These are phyloP conservation scores for Clarireedia hainanense DNA, from an alignment of 2,329 filamentous ascomycete species.

Conservation along the genomic window DNA sequence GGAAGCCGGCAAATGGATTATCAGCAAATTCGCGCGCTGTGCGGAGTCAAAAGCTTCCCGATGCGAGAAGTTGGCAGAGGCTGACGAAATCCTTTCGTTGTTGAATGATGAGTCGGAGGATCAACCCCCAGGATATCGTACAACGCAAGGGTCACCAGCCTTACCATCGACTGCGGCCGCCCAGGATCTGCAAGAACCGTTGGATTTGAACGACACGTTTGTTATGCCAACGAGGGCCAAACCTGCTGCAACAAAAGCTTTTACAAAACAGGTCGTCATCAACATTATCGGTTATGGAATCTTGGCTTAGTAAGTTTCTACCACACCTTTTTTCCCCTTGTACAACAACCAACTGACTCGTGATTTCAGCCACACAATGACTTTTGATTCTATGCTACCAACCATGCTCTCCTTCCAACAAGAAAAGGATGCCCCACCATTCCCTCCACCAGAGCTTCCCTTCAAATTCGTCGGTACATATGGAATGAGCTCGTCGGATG, in stretches of 20 bases:
- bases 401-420: slow-evolving; percentile 57
- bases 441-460: slow-evolving; percentile 53
- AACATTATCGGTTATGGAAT: slow-evolving; percentile 89
- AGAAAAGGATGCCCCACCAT: slow-evolving; percentile 26
- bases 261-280: slow-evolving; percentile 76
- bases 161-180: slow-evolving; percentile 32
- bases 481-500: slow-evolving; percentile 70
- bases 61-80: slow-evolving; percentile 32
- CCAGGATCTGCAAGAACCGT: slow-evolving; percentile 31
- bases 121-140: slow-evolving; percentile 61
- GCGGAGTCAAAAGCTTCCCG: slow-evolving; percentile 27
- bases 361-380: slow-evolving; percentile 77
- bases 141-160: slow-evolving; percentile 47
- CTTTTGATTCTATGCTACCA: slow-evolving; percentile 87
- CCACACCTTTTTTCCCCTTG: slow-evolving; percentile 5
- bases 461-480: slow-evolving; percentile 89
- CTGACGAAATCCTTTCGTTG: slow-evolving; percentile 45
- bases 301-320: slow-evolving; percentile 74
- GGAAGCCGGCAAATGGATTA: slow-evolving; percentile 67
- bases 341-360: slow-evolving; percentile 16
- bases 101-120: slow-evolving; percentile 46
- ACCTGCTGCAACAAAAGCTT: slow-evolving; percentile 49
- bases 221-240: slow-evolving; percentile 27
- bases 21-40: slow-evolving; percentile 32
- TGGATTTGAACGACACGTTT: slow-evolving; percentile 27